A percentile compares a stretch with the other conserved stretches of the same genome.
These are phyloP conservation scores for Leccinum broughii DNA, from an alignment of 768 basidiomycete species.

Conservation along the genomic window DNA sequence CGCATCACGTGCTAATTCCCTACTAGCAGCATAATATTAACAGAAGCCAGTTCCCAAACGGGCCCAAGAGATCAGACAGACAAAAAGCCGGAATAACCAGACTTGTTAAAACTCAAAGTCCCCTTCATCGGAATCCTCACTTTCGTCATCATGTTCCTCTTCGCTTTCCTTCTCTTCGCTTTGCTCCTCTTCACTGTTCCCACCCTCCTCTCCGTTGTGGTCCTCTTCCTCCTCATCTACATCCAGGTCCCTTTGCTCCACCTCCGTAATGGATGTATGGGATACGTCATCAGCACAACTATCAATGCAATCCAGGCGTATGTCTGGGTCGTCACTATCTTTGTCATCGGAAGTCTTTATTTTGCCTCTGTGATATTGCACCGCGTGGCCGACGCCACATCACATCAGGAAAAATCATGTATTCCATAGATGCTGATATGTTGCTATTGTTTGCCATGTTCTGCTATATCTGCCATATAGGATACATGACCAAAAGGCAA, in stretches of 20 bases:
- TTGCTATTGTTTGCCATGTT: no score
- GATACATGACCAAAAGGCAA: no score
- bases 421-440: no score
- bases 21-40: no score
- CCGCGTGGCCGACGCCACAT: constrained; percentile 10
- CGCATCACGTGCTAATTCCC: no score
- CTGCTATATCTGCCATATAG: no score
- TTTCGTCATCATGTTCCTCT: not conserved
- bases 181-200: not conserved
- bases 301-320: not conserved
- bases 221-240: not conserved
- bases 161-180: not conserved
- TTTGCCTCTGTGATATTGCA: not conserved
- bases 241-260: not conserved
- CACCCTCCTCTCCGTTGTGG: not conserved
- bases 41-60: no score
- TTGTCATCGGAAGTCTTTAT: not conserved
- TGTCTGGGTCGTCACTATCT: not conserved
- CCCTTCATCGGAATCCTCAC: not conserved
- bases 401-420: no score
- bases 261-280: not conserved
- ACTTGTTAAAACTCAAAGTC: not conserved
- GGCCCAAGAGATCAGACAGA: no score
- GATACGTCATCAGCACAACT: not conserved
- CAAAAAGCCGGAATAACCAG: no score